A percentile compares a stretch with the other conserved stretches of the same genome.
Conservation (phyloP, 768 basidiomycete species). For the Coprinellus aureogranulatus region DNA sequence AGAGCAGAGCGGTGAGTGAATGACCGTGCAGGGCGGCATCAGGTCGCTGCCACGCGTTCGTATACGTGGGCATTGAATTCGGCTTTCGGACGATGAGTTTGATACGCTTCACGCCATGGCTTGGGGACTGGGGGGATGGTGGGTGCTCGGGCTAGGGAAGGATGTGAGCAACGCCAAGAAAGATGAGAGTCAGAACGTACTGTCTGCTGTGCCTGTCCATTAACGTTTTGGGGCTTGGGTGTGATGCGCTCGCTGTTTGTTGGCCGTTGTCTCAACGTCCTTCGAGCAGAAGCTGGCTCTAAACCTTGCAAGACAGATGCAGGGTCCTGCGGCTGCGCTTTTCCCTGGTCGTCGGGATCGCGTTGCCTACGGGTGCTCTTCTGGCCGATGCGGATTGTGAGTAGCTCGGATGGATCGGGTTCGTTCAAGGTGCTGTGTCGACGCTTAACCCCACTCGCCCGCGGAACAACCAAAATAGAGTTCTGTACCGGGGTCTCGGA, state of each 20-base stretch:
- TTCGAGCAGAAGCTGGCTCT: neutral
- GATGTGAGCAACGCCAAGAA: neutral
- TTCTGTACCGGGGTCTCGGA: neutral
- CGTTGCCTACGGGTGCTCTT: too few species aligned
- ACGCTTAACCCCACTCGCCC: neutral
- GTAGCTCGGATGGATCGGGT: neutral
- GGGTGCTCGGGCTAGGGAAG: neutral
- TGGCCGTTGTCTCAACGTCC: too few species aligned
- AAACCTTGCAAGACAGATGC: neutral
- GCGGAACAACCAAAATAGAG: neutral
- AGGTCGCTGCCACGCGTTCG: conserved; percentile 70
- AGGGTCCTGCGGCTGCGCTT: too few species aligned
- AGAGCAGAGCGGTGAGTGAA: conserved; percentile 56
- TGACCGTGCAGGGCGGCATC: conserved; percentile 47
- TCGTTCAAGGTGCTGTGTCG: neutral
- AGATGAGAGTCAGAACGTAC: neutral
- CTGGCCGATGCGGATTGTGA: too few species aligned
- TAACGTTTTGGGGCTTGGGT: too few species aligned
- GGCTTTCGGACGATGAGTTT: conserved; percentile 67
- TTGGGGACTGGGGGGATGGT: conserved; percentile 13
- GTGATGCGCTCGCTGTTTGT: too few species aligned
- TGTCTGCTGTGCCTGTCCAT: neutral
- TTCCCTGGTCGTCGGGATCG: too few species aligned
- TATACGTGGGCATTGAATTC: conserved; percentile 50
- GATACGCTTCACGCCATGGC: conserved; percentile 57